Evolutionary conservation across 352 stramenopile species (phyloP).

Genomic region (Peronospora belbahrii): DNA sequence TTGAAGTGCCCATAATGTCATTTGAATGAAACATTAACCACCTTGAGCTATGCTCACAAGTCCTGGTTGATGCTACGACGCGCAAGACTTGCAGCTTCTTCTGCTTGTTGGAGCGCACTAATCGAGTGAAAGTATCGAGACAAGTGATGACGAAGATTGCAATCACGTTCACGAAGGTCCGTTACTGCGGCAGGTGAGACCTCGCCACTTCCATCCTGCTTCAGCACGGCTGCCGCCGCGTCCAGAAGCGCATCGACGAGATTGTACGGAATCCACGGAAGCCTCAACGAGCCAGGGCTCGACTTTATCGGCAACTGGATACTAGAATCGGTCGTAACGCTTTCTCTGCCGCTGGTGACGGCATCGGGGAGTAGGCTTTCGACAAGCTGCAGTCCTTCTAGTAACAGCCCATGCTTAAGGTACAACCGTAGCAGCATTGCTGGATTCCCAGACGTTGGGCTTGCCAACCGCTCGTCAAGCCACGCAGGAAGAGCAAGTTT

Average conservation of each 20-base stretch:
- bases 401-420: constrained; percentile 48
- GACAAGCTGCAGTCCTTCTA: constrained; percentile 57
- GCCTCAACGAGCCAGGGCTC: constrained; percentile 9
- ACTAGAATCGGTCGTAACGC: constrained; percentile 3
- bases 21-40: constrained; percentile 11
- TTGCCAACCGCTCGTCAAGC: constrained; percentile 39
- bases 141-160: constrained; percentile 36
- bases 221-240: constrained; percentile 32
- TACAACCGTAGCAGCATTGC: constrained; percentile 50
- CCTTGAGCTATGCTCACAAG: constrained; percentile 11
- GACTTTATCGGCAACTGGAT: constrained; percentile 32
- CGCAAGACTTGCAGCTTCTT: constrained; percentile 37
- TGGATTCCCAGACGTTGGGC: constrained; percentile 35
- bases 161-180: constrained; percentile 22
- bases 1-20: not conserved
- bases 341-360: constrained; percentile 1
- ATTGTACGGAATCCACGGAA: constrained; percentile 67
- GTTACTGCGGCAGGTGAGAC: constrained; percentile 15
- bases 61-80: constrained; percentile 18
- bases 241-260: constrained; percentile 57
- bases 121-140: constrained; percentile 47
- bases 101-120: constrained; percentile 42
- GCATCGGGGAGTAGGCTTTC: constrained; percentile 32
- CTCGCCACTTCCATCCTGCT: constrained; percentile 4
- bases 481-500: constrained; percentile 58